A percentile compares a stretch with the other conserved stretches of the same genome.
Conservation (phyloP, 1,284 basidiomycete species). For the Takashimella tepidaria region DNA sequence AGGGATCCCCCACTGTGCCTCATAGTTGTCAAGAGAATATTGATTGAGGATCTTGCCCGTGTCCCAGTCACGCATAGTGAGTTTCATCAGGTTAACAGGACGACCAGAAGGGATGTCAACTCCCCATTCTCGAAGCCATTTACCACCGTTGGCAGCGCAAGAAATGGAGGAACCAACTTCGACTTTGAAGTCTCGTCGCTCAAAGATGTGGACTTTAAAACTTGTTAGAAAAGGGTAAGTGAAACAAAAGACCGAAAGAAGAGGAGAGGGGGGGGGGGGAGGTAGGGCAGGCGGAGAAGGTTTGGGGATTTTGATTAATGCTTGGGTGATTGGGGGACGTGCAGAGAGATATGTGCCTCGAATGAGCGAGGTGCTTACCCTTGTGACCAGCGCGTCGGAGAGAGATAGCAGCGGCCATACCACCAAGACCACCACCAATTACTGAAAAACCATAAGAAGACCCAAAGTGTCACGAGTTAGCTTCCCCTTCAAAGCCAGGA, state of each 20-base stretch:
- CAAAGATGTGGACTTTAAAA: constrained; percentile 28
- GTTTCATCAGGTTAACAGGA: constrained; percentile 34
- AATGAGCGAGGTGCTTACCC: constrained; percentile 3
- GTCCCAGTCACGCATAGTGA: constrained; percentile 39
- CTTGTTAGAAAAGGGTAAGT: neutral
- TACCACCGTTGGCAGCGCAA: constrained; percentile 33
- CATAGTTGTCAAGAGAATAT: constrained; percentile 33
- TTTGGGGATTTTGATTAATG: neutral
- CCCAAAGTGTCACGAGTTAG: no score
- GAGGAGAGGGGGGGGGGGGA: neutral
- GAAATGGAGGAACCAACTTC: constrained; percentile 42
- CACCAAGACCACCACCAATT: constrained; percentile 36
- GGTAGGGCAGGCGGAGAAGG: neutral
- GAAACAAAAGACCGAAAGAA: neutral
- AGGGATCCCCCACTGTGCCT: constrained; percentile 35
- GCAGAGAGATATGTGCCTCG: no score
- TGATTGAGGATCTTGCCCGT: constrained; percentile 33
- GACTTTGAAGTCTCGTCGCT: constrained; percentile 35
- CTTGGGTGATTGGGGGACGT: neutral
- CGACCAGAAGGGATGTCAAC: constrained; percentile 28
- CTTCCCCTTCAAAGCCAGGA: no score
- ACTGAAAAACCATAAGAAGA: no score
- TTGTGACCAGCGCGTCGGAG: constrained; percentile 35
- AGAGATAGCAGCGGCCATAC: constrained; percentile 30
- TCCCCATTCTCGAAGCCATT: constrained; percentile 38